phyloP scores from a whole-genome alignment of 805 yeast genomes.

The Candida dajiaensis region DNA sequence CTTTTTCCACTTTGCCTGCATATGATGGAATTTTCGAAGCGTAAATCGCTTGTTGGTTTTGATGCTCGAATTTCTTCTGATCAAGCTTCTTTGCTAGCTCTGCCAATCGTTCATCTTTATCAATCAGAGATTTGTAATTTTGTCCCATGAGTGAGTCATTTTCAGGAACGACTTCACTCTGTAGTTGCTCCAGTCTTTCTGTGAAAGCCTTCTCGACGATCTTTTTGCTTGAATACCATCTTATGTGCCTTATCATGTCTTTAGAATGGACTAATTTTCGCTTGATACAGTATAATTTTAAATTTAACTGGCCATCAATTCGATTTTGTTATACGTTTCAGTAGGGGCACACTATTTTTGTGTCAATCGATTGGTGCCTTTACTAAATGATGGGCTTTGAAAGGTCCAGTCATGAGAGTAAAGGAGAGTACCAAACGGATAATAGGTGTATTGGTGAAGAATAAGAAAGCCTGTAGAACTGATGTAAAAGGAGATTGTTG shows the following conservation, averaged over 20 bases:
- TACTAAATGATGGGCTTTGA: too few species aligned
- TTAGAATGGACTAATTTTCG: too few species aligned
- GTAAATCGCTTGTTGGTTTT: conserved; percentile 36
- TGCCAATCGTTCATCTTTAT: conserved; percentile 19
- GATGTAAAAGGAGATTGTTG: too few species aligned
- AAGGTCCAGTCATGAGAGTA: too few species aligned
- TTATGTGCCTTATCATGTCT: conserved; percentile 1
- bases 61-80: conserved; percentile 29
- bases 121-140: conserved; percentile 18
- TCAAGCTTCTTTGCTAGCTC: conserved; percentile 26
- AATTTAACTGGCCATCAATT: too few species aligned
- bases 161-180: conserved; percentile 18
- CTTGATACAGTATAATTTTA: too few species aligned
- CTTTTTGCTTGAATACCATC: conserved; percentile 1
- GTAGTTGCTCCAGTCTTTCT: conserved; percentile 22
- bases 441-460: too few species aligned
- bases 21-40: conserved; percentile 36
- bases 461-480: too few species aligned
- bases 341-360: too few species aligned
- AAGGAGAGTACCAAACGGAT: too few species aligned
- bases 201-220: conserved; percentile 19
- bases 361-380: too few species aligned
- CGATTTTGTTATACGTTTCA: too few species aligned
- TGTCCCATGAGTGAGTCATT: conserved; percentile 23
- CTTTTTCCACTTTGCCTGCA: conserved; percentile 39